These are phyloP conservation scores for Eremothecium coryli DNA, from an alignment of 1,139 yeast genomes.

Conservation along the genomic window DNA sequence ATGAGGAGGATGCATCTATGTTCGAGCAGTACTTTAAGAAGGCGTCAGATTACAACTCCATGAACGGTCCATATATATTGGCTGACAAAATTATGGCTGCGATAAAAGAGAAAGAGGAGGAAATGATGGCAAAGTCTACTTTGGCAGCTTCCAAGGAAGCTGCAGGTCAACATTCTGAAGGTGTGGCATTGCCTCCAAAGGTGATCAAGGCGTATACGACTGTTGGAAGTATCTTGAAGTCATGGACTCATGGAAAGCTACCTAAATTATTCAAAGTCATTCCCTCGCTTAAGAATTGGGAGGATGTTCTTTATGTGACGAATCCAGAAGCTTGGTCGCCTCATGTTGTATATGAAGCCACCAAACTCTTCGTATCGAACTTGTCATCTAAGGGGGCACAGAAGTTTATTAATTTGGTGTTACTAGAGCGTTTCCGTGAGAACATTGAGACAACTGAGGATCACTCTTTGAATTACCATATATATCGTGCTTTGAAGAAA, in stretches of 20 bases:
- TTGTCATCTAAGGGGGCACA: constrained; percentile 83
- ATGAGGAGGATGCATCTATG: constrained; percentile 61
- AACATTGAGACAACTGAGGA: constrained; percentile 70
- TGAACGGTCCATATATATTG: constrained; percentile 48
- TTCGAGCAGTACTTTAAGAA: constrained; percentile 56
- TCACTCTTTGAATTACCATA: constrained; percentile 69
- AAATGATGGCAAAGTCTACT: constrained; percentile 16
- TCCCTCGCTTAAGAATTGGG: constrained; percentile 91
- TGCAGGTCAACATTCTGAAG: constrained; percentile 29
- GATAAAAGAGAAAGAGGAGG: constrained; percentile 60
- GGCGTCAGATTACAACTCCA: constrained; percentile 32
- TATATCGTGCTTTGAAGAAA: constrained; percentile 85
- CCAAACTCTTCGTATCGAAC: constrained; percentile 85
- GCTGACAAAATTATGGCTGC: constrained; percentile 92
- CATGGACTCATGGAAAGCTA: constrained; percentile 93
- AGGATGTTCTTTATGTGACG: constrained; percentile 85
- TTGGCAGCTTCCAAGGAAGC: constrained; percentile 20
- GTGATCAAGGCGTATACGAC: constrained; percentile 90
- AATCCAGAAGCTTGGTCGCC: constrained; percentile 93
- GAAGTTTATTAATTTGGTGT: constrained; percentile 62
- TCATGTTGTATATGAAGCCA: constrained; percentile 92
- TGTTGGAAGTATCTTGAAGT: constrained; percentile 76
- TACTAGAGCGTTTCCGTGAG: constrained; percentile 75
- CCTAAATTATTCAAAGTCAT: constrained; percentile 92
- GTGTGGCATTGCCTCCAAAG: constrained; percentile 84